Percentiles rank a stretch among this genome's conserved stretches.
Conservation (phyloP, 1,284 basidiomycete species). For the Apiotrichum akiyoshidainum region DNA sequence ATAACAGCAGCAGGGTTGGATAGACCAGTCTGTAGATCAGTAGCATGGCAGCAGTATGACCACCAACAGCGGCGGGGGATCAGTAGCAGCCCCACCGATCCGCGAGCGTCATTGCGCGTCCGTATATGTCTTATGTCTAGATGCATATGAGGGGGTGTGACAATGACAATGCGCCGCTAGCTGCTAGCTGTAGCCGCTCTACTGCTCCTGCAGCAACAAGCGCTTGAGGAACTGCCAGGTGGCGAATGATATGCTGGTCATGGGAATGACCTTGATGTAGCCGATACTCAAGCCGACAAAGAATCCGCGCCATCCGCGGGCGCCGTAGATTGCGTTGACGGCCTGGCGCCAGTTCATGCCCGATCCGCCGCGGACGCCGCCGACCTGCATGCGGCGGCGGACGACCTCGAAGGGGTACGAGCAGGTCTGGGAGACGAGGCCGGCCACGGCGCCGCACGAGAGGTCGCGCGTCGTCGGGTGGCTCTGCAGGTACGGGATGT, state of each 20-base stretch:
- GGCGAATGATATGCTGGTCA: constrained; percentile 63
- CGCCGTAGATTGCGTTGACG: constrained; percentile 63
- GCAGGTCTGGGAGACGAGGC: constrained; percentile 80
- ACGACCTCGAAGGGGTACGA: constrained; percentile 97
- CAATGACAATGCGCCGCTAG: constrained; percentile 6
- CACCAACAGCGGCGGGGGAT: no score
- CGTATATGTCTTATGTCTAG: constrained; percentile 1
- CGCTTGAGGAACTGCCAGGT: constrained; percentile 53
- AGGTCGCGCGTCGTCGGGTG: constrained; percentile 57
- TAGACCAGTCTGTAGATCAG: not conserved
- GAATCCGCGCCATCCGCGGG: constrained; percentile 79
- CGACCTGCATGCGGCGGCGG: constrained; percentile 91
- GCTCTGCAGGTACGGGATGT: constrained; percentile 47
- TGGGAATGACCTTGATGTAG: constrained; percentile 93
- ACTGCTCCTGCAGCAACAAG: constrained; percentile 42
- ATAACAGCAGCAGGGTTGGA: not conserved
- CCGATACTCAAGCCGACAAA: constrained; percentile 92
- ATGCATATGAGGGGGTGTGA: constrained; percentile 13
- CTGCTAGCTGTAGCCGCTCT: not conserved
- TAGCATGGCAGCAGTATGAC: no score
- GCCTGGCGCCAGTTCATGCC: constrained; percentile 73
- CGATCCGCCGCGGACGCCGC: constrained; percentile 63
- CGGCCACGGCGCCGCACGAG: constrained; percentile 82
- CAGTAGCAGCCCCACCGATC: no score
- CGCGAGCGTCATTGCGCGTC: not conserved